Percentiles rank a stretch among this genome's conserved stretches.
Evolutionary conservation across 2,329 filamentous ascomycete genomes (phyloP).

Genomic region (Aspergillus tanneri): DNA sequence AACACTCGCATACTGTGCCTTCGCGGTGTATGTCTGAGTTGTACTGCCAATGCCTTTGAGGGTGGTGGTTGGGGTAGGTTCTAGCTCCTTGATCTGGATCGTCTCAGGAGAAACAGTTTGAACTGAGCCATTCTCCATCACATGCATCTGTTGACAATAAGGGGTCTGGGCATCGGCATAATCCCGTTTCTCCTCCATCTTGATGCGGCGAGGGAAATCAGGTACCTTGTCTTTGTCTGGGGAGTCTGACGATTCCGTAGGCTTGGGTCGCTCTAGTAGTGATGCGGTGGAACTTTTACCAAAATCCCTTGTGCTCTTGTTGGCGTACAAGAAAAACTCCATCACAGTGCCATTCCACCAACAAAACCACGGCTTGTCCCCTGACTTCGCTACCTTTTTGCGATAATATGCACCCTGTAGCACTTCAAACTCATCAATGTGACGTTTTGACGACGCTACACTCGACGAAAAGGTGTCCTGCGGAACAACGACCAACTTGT

Average conservation of each 20-base stretch:
- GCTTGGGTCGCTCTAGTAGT: conserved; percentile 1
- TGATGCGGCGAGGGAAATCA: conserved; percentile 58
- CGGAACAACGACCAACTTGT: conserved; percentile 61
- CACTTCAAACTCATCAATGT: conserved; percentile 25
- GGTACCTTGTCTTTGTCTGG: conserved; percentile 21
- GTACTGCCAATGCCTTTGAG: conserved; percentile 24
- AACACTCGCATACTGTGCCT: conserved; percentile 34
- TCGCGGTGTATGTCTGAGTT: conserved; percentile 37
- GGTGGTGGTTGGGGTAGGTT: conserved; percentile 39
- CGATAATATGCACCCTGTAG: conserved; percentile 29
- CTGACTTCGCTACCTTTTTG: conserved; percentile 48
- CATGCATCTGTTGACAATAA: conserved; percentile 65
- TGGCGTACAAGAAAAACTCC: conserved; percentile 66
- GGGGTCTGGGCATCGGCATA: conserved; percentile 45
- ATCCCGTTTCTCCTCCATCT: conserved; percentile 64
- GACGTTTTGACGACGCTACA: conserved; percentile 31
- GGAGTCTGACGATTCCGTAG: conserved; percentile 1
- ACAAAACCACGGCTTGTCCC: conserved; percentile 67
- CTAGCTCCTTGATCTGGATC: conserved; percentile 36
- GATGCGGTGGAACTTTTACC: conserved; percentile 22
- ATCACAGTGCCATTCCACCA: conserved; percentile 67
- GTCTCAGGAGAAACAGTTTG: conserved; percentile 27
- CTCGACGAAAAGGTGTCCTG: conserved; percentile 36
- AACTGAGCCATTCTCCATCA: conserved; percentile 53
- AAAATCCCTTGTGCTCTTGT: conserved; percentile 46